phyloP scores from a whole-genome alignment of 257 asterid species.

The Galeopsis tetrahit region DNA sequence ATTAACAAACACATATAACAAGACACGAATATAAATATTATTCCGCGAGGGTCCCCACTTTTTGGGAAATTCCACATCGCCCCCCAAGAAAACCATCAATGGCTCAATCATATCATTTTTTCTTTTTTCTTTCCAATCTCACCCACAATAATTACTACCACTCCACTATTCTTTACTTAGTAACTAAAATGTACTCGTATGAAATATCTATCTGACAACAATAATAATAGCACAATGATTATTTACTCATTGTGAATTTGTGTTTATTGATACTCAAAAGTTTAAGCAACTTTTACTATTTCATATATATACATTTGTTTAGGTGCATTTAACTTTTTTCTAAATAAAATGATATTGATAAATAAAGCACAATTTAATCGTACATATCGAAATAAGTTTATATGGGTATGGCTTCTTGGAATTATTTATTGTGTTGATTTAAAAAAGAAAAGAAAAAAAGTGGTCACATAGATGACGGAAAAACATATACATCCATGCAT shows the following conservation, averaged over 20 bases:
- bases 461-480: too few species aligned
- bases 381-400: background rate
- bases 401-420: background rate
- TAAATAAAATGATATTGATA: too few species aligned
- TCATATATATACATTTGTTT: too few species aligned
- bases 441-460: too few species aligned
- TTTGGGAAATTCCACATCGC: background rate
- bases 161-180: too few species aligned
- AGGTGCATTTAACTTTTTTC: too few species aligned
- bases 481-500: too few species aligned
- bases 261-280: too few species aligned
- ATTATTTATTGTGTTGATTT: too few species aligned
- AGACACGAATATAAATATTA: background rate
- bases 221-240: slow-evolving; percentile 40
- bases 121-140: slow-evolving; percentile 29
- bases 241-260: background rate
- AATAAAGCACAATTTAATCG: background rate
- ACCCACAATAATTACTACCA: slow-evolving; percentile 14
- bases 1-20: slow-evolving; percentile 1
- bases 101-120: slow-evolving; percentile 34
- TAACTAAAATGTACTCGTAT: too few species aligned
- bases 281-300: too few species aligned
- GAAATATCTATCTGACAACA: background rate
- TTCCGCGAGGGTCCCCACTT: slow-evolving; percentile 21
- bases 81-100: slow-evolving; percentile 31